Evolutionary conservation across 257 asterid species (phyloP).

Genomic region (Salvia hispanica): DNA sequence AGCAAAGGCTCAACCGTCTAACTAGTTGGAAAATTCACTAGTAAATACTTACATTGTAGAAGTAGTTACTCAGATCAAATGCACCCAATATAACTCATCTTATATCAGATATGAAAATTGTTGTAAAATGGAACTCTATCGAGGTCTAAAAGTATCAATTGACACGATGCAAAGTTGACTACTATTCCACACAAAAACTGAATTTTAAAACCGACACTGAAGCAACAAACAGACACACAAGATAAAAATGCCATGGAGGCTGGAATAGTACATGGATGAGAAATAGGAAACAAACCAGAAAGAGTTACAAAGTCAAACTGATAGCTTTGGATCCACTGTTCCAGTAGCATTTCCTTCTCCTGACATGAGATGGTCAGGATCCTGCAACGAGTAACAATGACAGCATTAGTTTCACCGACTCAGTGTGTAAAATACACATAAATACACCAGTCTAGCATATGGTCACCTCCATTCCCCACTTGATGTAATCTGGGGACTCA

Average conservation of each 20-base stretch:
- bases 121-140: not conserved
- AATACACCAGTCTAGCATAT: conserved; percentile 1
- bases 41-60: too few species aligned
- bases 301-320: conserved; percentile 37
- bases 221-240: conserved; percentile 6
- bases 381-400: conserved; percentile 46
- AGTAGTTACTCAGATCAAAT: too few species aligned
- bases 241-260: not conserved
- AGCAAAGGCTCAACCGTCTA: too few species aligned
- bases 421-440: not conserved
- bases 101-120: not conserved
- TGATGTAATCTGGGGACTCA: conserved; percentile 98
- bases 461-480: conserved; percentile 98
- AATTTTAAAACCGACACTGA: not conserved
- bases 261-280: not conserved
- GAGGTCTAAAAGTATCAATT: conserved; percentile 1
- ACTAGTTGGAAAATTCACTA: too few species aligned
- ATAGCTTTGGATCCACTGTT: conserved; percentile 63
- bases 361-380: conserved; percentile 68
- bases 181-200: conserved; percentile 3
- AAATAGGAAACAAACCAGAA: conserved; percentile 22
- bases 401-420: conserved; percentile 1
- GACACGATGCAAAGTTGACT: not conserved
- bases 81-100: too few species aligned
- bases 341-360: conserved; percentile 91